These are phyloP conservation scores for Eremothecium coryli DNA, from an alignment of 1,139 yeast genomes.

Conservation along the genomic window DNA sequence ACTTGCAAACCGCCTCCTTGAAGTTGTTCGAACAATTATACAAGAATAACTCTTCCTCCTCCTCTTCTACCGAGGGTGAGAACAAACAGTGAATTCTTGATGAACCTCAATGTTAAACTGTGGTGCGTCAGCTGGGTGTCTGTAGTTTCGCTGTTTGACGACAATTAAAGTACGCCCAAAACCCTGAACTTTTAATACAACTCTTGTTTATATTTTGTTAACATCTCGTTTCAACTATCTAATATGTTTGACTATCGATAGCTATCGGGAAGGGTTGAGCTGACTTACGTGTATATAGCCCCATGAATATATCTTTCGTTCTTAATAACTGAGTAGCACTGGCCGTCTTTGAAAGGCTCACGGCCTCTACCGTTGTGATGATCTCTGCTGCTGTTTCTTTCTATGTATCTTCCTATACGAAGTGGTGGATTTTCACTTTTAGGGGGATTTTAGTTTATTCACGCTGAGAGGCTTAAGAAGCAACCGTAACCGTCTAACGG, in stretches of 20 bases:
- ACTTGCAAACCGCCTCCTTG: conserved; percentile 84
- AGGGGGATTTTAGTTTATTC: no score
- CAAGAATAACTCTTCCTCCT: conserved; percentile 68
- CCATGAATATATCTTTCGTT: conserved; percentile 3
- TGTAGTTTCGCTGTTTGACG: no score
- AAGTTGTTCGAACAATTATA: conserved; percentile 93
- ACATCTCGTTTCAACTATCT: neutral
- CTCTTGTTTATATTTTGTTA: conserved; percentile 1
- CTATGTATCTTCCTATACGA: no score
- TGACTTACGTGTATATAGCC: conserved; percentile 4
- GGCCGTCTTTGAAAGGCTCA: no score
- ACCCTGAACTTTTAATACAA: neutral
- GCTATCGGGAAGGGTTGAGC: neutral
- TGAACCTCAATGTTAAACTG: no score
- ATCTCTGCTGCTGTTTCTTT: no score
- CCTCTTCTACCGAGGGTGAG: conserved; percentile 14
- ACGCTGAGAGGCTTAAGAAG: no score
- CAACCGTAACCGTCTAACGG: no score
- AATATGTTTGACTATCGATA: neutral
- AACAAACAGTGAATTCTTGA: neutral
- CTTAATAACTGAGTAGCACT: neutral
- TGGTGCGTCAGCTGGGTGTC: no score
- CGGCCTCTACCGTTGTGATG: no score
- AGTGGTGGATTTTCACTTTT: no score
- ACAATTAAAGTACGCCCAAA: no score